Base-by-base conservation (phyloP, 495 filamentous ascomycete species). In the Aspergillus taichungensis region DNA sequence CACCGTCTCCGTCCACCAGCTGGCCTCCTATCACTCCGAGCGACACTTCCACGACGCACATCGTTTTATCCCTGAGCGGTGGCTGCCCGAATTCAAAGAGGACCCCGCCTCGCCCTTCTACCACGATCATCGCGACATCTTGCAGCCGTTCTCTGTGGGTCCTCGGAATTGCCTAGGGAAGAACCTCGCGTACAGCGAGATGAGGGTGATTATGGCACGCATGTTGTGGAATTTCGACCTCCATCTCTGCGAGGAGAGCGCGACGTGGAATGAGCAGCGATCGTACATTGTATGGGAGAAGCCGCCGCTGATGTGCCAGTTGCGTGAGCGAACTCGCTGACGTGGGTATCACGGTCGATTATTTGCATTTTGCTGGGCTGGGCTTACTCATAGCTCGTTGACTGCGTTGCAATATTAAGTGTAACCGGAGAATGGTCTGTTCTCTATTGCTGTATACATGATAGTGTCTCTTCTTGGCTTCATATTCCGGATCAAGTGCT, bases 101-200 rank as follows among this genome's bases (percentile, higher is more conserved):
- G 31, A 43, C 18, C 41, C 41, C 7, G 34, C 41, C 8, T 43
- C 41, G 9, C 33, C 32, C 5, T 36, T 45, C 42, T 45, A 42
- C 29, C 3, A 40, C 29, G 46, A 53, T 49, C n/a, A 11, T 45
- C 28, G 39, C 6, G 30, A 13, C 28, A 18, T 41, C 4, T 13
- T 43, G 27, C 43, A 54, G 38, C 50, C 52, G 7, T 54, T 51
- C 28, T 43, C 32, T 3, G 13, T 43, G 6, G 52, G 52, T n/a
- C 42, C 40, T 10, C 42, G 47, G n/a, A 48, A 36, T 12, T 56
- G 37, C 31, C 10, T 43, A 30, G 34, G 42, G 3, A 12, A 38
- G 18, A 51, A 43, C 32, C 47, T 55, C 11, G 52, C 65, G 73
- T 47, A 48, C 11, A 34, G 13, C 31, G 46, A 48, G 24, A 40